Conservation (phyloP, 179 eudicot genomes). For the Spinacia oleracea region DNA sequence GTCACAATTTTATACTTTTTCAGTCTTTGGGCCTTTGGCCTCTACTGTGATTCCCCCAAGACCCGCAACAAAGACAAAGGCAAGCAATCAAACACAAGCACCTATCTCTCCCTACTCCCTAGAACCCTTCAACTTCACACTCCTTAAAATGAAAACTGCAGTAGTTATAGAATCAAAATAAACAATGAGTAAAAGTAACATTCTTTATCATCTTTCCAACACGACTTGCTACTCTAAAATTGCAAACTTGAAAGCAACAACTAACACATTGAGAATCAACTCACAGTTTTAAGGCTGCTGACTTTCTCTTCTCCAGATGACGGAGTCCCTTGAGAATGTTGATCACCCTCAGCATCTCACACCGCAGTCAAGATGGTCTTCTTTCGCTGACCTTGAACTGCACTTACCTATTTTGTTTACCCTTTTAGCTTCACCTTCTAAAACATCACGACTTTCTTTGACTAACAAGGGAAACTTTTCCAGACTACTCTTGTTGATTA, state of each 20-base stretch:
- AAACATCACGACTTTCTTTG: constrained; percentile 38
- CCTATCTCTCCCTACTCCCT: neutral
- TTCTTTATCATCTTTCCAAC: neutral
- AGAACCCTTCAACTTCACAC: no score
- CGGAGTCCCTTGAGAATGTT: constrained; percentile 73
- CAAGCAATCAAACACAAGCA: constrained; percentile 1
- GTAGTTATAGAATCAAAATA: neutral
- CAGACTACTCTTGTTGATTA: constrained; percentile 28
- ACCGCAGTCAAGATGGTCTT: constrained; percentile 72
- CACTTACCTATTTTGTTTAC: constrained; percentile 62
- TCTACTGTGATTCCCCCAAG: neutral
- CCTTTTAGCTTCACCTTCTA: constrained; percentile 63
- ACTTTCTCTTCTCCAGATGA: constrained; percentile 95
- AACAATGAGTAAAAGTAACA: neutral
- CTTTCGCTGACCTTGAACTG: constrained; percentile 71
- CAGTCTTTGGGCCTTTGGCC: neutral
- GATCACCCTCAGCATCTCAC: constrained; percentile 84
- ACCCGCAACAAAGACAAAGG: neutral
- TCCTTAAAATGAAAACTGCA: neutral
- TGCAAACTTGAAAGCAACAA: neutral
- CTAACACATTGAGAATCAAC: constrained; percentile 28
- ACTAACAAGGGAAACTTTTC: constrained; percentile 28
- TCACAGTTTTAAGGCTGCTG: constrained; percentile 94
- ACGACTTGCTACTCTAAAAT: neutral
- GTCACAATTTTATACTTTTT: neutral